Evolutionary conservation across 495 filamentous ascomycete species (phyloP), one percentile per base, ranked within the genome.

Genomic region (Penicillium turbatum): DNA sequence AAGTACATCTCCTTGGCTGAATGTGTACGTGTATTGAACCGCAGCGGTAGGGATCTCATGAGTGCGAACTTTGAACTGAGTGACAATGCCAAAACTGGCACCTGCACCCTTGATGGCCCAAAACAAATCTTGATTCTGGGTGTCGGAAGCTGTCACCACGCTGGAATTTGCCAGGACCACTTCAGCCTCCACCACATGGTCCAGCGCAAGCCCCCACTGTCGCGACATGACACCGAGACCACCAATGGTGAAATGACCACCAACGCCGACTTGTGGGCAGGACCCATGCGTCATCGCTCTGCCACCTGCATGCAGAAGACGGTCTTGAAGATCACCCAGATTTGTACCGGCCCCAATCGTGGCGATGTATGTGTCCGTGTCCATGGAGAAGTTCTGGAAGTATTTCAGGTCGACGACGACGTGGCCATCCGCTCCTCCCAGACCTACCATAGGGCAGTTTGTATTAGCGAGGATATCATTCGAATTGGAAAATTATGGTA

Each of bases 211-310:
- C 15, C 87, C 87, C 74, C 79, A 88, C 30, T 79, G 76, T 17
- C 86, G 80, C 6, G 83, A 82, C 6, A 70, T 72, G 24, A 79
- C 73, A 0, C 87, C 87, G 37, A 77, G 82, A 6, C 87, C 87
- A 12, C 87, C 87, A 48, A 89, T 84, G 0, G 84, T 85, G 43
- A 80, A 76, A 64, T 92, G 89, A 5, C 89, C 89, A 19, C 84
- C 86, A 17, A 86, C 78, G 13, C 89, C 89, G 27, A 88, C 80
- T n/a, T 71, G 62, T 6, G 85, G 79, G 51, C 81, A 86, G 11
- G 81, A 81, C 15, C 85, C 87, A 56, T 88, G 88, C 0, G 87
- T 65, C 5, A 90, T 78, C 12, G 84, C 87, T 6, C 87, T 73
- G 24, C 79, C 71, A 1, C 84, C 86, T 46, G 81, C 76, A 24